Percentiles rank a stretch among this genome's conserved stretches.
Evolutionary conservation across 2,329 filamentous ascomycete species (phyloP).

Genomic region (Falciphora oryzae): DNA sequence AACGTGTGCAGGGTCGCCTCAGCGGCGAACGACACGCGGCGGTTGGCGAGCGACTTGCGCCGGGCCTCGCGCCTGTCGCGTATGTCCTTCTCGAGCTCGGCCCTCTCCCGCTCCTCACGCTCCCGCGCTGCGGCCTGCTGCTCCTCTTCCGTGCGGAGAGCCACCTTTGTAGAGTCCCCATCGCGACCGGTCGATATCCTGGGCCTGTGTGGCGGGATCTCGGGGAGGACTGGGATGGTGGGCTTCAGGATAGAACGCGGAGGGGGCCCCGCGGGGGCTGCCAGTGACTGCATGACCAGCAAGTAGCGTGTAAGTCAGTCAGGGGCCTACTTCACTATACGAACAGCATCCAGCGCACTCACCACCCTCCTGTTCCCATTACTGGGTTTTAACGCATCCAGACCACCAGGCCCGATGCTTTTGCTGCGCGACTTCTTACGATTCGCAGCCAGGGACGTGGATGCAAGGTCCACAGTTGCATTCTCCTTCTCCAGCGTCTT

Average conservation of each 20-base stretch:
- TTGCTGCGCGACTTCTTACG: constrained; percentile 81
- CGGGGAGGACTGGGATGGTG: constrained; percentile 59
- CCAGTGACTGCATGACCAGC: constrained; percentile 43
- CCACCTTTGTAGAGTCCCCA: constrained; percentile 49
- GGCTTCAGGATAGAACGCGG: constrained; percentile 76
- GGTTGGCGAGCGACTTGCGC: constrained; percentile 86
- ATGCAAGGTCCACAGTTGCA: constrained; percentile 57
- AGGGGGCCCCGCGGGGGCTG: constrained; percentile 42
- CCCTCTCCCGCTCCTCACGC: constrained; percentile 60
- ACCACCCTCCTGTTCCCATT: constrained; percentile 78
- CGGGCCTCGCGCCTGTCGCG: constrained; percentile 77
- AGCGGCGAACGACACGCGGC: constrained; percentile 92
- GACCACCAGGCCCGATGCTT: constrained; percentile 86
- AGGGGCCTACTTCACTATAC: not conserved
- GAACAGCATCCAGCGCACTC: constrained; percentile 26
- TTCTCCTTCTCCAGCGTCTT: constrained; percentile 70
- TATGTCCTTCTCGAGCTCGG: constrained; percentile 54
- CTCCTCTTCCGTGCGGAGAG: constrained; percentile 63
- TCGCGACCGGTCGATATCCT: constrained; percentile 23
- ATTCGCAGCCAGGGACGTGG: constrained; percentile 42
- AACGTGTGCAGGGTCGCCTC: constrained; percentile 97
- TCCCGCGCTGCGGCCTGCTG: constrained; percentile 64
- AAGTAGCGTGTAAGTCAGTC: constrained; percentile 17
- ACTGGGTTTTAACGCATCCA: constrained; percentile 72
- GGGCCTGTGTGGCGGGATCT: constrained; percentile 63